Base-by-base conservation (phyloP, 306 rosid genomes). In the Dalbergia cochinchinensis region DNA sequence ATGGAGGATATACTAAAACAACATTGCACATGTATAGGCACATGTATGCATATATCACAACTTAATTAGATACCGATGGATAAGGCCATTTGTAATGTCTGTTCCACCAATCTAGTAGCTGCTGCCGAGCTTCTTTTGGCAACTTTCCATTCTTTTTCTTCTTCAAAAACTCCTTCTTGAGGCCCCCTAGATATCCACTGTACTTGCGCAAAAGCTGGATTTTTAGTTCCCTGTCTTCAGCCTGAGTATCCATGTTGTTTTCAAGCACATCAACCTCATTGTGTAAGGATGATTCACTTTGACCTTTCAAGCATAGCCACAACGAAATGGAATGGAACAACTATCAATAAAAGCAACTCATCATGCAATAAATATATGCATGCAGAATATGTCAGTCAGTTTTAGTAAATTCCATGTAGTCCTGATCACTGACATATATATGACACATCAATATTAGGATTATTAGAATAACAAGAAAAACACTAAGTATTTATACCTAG, bases 1-100 rank as follows among this genome's bases (percentile, higher is more conserved):
- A 26, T 26, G 31, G 31, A 26, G 31, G 31, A 37, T 37, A 37
- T 4, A 0, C 41, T 37, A 37, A 37, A 37, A 37, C 0, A 37
- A 37, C 41, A 37, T 4, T 26, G 31, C 31, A 37, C 7, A 37
- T 37, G 41, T 37, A 37, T 37, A 26, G 31, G 31, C 31, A 6
- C 7, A 37, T 37, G 1, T 37, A 37, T 37, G 41, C 15, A 53
- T 14, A 10, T 6, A 15, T 53, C 9, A n/a, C 2, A 15, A 15
- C 20, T 14, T 53, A 3, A 5, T 84, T 5, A 83, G 86, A 85
- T 85, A 91, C 98, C 73, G 98, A 95, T 13, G 99, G 99, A 69
- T 95, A 95, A 31, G 98, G 98, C 98, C 99, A 95, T 81, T 93
- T 95, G 87, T 95, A 93, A 74, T 95, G 98, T 59, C 93, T 78